These are phyloP conservation scores for Alternaria burnsii DNA, from an alignment of 2,329 filamentous ascomycete genomes.

Conservation along the genomic window DNA sequence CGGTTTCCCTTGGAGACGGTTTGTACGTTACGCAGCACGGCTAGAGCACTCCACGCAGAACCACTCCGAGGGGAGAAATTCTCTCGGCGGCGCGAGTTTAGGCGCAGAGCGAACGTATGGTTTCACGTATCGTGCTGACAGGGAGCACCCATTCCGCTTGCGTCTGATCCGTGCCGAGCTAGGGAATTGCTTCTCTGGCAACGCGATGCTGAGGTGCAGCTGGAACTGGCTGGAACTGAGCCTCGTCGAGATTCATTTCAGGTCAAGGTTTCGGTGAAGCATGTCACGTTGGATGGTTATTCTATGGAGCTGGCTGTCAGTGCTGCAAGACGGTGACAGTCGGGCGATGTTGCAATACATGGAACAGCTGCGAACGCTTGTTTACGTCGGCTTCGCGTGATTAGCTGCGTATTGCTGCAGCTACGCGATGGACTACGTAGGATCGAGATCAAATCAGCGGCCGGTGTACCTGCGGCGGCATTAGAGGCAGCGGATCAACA, in stretches of 20 bases:
- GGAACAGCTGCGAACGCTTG: constrained; percentile 19
- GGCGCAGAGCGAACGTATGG: constrained; percentile 35
- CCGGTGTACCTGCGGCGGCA: constrained; percentile 25
- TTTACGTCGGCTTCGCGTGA: constrained; percentile 23
- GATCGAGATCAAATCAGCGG: constrained; percentile 22
- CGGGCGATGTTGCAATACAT: background rate
- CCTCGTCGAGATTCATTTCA: constrained; percentile 21
- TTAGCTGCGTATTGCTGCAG: constrained; percentile 17
- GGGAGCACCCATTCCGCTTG: constrained; percentile 33
- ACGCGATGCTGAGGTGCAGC: constrained; percentile 28
- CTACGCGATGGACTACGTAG: constrained; percentile 9
- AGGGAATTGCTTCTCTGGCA: constrained; percentile 32
- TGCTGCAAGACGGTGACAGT: background rate
- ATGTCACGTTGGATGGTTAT: constrained; percentile 21
- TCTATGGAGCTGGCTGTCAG: background rate
- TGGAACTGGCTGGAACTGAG: constrained; percentile 17
- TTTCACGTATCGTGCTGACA: constrained; percentile 36
- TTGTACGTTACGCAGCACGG: constrained; percentile 29
- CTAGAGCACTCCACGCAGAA: constrained; percentile 15
- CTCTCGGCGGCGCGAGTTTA: constrained; percentile 29
- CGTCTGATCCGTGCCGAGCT: constrained; percentile 30
- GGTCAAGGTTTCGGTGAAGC: constrained; percentile 20
- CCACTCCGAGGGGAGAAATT: constrained; percentile 14
- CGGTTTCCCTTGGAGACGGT: constrained; percentile 42
- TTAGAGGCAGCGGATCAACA: constrained; percentile 31